These are phyloP conservation scores for Candida gigantensis DNA, from an alignment of 1,139 yeast species.

Conservation along the genomic window DNA sequence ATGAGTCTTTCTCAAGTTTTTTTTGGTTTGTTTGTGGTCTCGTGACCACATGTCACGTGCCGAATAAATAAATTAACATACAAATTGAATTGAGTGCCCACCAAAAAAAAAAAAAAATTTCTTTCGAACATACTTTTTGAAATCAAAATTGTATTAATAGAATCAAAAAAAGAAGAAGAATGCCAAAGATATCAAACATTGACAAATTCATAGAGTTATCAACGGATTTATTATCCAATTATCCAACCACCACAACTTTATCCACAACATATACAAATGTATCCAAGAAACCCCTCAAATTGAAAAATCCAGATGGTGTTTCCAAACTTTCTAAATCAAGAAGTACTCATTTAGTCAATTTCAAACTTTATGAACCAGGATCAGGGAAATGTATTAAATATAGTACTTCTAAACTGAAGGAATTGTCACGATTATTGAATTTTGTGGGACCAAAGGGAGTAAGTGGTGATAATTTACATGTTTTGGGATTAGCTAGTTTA, in stretches of 20 bases:
- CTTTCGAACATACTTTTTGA: no score
- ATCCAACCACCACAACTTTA: slow-evolving; percentile 39
- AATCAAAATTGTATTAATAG: no score
- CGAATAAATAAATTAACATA: no score
- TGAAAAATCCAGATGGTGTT: slow-evolving; percentile 13
- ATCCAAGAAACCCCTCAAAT: slow-evolving; percentile 21
- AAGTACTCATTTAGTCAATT: slow-evolving; percentile 44
- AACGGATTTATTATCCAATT: slow-evolving; percentile 35
- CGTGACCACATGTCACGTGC: no score
- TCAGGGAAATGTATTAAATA: slow-evolving; percentile 68
- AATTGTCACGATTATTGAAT: slow-evolving; percentile 72
- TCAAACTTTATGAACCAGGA: slow-evolving; percentile 72
- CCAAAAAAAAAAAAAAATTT: no score
- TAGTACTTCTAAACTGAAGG: slow-evolving; percentile 68
- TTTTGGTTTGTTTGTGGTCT: no score
- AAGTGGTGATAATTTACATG: slow-evolving; percentile 26
- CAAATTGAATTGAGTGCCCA: no score
- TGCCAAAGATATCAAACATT: slow-evolving; percentile 20
- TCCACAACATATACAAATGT: slow-evolving; percentile 41
- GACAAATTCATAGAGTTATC: slow-evolving; percentile 41
- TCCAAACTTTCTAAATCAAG: no score
- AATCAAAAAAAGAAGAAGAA: no score
- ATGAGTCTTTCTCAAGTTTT: no score
- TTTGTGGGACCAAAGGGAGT: slow-evolving; percentile 89
- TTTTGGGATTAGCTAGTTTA: slow-evolving; percentile 41